Evolutionary conservation across 176 grass and related monocot species (phyloP).

Genomic region (Avena sativa): DNA sequence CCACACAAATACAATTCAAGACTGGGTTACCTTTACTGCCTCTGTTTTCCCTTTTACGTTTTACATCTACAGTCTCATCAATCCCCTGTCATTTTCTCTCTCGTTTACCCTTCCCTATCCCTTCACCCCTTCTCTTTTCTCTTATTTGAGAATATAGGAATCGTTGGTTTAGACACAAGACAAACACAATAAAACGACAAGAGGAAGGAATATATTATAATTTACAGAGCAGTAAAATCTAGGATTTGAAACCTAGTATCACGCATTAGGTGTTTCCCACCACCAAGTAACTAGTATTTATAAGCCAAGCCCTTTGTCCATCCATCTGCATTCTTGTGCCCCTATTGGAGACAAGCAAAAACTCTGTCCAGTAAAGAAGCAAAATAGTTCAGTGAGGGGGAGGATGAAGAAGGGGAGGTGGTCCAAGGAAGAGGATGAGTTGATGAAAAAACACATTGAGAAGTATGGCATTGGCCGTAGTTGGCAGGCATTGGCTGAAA

Average conservation of each 20-base stretch:
- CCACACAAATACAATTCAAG: neutral
- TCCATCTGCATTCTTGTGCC: constrained; percentile 36
- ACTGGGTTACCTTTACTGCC: neutral
- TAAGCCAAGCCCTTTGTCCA: constrained; percentile 4
- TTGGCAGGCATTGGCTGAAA: constrained; percentile 56
- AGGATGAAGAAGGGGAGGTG: constrained; percentile 55
- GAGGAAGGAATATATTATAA: constrained; percentile 29
- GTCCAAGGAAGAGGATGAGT: constrained; percentile 50
- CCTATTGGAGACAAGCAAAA: constrained; percentile 39
- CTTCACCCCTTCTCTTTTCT: neutral
- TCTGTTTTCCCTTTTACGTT: neutral
- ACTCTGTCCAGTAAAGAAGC: constrained; percentile 21
- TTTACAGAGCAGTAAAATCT: constrained; percentile 25
- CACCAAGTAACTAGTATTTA: constrained; percentile 5
- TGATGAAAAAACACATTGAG: constrained; percentile 47
- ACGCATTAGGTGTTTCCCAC: constrained; percentile 45
- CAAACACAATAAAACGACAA: constrained; percentile 50
- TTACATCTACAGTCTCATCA: constrained; percentile 31
- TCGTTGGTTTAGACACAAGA: constrained; percentile 53
- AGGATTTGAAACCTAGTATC: neutral
- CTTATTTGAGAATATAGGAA: constrained; percentile 44
- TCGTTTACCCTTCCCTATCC: constrained; percentile 11
- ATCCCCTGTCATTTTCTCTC: neutral
- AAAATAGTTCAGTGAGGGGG: neutral
- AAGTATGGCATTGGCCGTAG: constrained; percentile 52